A percentile compares a stretch with the other conserved stretches of the same genome.
Evolutionary conservation across 345 rosid species (phyloP).

Genomic region (Eucalyptus erythrocorys): DNA sequence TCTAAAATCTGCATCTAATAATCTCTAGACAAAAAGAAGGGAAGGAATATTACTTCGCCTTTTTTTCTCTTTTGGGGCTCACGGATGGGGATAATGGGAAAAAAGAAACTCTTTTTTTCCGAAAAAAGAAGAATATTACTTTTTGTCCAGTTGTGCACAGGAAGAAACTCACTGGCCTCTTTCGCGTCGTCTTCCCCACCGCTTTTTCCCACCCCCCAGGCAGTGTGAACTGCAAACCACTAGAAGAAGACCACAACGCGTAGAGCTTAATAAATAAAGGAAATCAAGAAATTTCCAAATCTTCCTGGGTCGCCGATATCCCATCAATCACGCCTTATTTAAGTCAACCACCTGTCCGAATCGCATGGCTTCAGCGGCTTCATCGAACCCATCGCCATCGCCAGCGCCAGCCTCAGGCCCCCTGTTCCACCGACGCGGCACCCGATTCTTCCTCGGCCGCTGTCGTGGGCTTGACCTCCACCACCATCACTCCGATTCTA

Average conservation of each 20-base stretch:
- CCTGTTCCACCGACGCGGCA: background rate
- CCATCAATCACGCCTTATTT: background rate
- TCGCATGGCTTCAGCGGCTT: background rate
- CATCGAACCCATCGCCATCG: background rate
- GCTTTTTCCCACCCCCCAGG: background rate
- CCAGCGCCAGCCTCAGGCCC: background rate
- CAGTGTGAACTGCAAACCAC: background rate
- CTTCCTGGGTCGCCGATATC: background rate
- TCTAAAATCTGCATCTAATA: background rate
- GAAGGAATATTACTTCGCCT: background rate
- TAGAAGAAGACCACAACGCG: background rate
- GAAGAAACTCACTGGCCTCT: accelerated
- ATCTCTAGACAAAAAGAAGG: background rate
- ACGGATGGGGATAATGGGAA: background rate
- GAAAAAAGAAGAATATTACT: background rate
- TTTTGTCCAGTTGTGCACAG: background rate
- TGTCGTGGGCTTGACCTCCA: background rate
- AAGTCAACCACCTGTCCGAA: background rate
- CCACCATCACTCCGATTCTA: too few species aligned
- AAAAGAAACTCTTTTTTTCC: background rate
- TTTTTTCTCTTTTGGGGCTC: background rate
- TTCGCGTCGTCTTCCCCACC: background rate
- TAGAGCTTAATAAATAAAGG: background rate
- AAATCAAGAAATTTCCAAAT: background rate
- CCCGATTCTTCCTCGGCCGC: background rate